Conservation (phyloP, 2,329 filamentous ascomycete species). For the Claviceps arundinis region DNA sequence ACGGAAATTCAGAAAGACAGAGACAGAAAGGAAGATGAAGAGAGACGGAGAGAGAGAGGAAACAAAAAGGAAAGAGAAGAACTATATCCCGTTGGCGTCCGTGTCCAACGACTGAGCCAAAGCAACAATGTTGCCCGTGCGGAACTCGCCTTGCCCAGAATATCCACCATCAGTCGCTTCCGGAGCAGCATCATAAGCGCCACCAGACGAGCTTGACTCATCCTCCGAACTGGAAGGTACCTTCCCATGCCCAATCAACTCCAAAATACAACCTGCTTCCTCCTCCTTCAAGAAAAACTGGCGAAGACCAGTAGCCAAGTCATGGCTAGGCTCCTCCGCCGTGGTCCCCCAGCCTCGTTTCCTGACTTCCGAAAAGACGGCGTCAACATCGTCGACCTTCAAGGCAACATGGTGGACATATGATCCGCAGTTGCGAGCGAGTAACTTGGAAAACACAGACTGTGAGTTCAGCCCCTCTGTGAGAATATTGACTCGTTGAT, state of each 20-base stretch:
- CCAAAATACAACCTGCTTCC: neutral
- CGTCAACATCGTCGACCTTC: neutral
- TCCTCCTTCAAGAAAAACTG: constrained; percentile 1
- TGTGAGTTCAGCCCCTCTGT: neutral
- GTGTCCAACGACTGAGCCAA: neutral
- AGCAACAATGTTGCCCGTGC: neutral
- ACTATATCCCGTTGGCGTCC: neutral
- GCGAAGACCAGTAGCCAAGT: neutral
- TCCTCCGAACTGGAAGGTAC: neutral
- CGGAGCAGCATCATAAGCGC: neutral
- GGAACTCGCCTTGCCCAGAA: neutral
- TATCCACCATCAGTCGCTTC: neutral
- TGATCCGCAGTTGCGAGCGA: neutral
- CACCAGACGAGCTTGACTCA: neutral
- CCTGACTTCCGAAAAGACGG: neutral
- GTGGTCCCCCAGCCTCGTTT: neutral
- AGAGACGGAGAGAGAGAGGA: neutral
- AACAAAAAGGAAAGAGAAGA: neutral
- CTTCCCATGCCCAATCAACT: constrained; percentile 9
- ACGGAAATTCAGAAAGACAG: neutral
- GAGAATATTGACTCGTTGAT: neutral
- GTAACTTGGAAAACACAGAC: neutral
- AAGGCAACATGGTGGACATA: neutral
- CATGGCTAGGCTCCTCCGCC: neutral
- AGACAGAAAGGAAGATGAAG: too few species aligned